Evolutionary conservation across 2,329 filamentous ascomycete species (phyloP), one percentile per base, ranked within the genome.

Genomic region (Pyrenophora tritici-repentis): DNA sequence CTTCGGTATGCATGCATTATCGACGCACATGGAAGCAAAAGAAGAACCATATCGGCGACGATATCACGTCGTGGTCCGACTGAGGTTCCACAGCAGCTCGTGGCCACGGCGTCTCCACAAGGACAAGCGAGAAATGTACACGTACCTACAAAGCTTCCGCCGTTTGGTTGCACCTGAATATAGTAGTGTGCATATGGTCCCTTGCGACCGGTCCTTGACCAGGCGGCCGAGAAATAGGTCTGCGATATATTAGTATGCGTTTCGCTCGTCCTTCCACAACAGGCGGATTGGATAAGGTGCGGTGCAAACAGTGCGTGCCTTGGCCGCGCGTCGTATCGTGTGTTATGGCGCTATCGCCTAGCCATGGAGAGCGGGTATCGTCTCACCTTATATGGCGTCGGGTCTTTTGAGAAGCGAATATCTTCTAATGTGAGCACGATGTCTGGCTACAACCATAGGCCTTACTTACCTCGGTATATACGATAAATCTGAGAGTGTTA

Each of bases 121-220:
- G 14, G 38, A 41, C 39, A 43, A 49, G 39, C 24, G 37, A 18
- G 40, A 24, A 42, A 53, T 17, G 35, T 24, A 26, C 37, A 80
- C 82, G 76, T 76, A 86, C 85, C 91, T 35, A 95, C 78, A 62
- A 93, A 89, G 67, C 85, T 87, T 42, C 81, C 77, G 16, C 63
- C 67, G 18, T 77, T 78, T 9, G 91, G 90, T 69, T 93, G 84
- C 58, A 90, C 82, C 71, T 96, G 91, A 16, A 96, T 76, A 75
- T 96, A 96, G 76, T 96, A 96, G 67, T 86, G 87, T 6, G 91
- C 91, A 46, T 70, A 70, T 6, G 65, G 67, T 13, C 67, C 66
- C 74, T 96, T 96, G 47, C 89, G 83, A 16, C 91, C 91, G 0
- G 91, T 95, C 16, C 91, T 86, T 49, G 89, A 94, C 86, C 90